Conservation (phyloP, 345 rosid species). For the thale cress (Arabidopsis thaliana) region DNA sequence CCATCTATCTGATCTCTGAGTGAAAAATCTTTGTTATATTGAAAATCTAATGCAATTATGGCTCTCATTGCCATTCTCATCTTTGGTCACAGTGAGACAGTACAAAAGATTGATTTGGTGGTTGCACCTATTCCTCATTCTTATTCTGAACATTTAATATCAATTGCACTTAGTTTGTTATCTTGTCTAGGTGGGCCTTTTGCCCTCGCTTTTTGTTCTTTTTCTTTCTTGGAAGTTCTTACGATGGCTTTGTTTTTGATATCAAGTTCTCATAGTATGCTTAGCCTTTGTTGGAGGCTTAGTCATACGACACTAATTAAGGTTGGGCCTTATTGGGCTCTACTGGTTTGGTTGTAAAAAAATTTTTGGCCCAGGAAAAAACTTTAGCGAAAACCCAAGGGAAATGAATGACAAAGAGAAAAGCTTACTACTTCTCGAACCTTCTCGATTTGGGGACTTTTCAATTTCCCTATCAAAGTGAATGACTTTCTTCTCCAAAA, state of each 20-base stretch:
- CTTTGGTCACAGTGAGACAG: slow-evolving; percentile 3
- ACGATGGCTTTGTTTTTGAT: neutral
- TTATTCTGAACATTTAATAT: slow-evolving; percentile 17
- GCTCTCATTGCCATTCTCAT: slow-evolving; percentile 21
- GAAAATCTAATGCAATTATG: slow-evolving; percentile 22
- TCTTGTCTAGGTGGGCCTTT: slow-evolving; percentile 15
- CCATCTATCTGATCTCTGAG: neutral
- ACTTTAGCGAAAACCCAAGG: neutral
- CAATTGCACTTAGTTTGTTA: slow-evolving; percentile 6
- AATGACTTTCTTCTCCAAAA: slow-evolving; percentile 6
- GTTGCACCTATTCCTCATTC: slow-evolving; percentile 28
- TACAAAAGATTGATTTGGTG: slow-evolving; percentile 28
- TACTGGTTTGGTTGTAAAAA: neutral
- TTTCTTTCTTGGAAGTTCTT: neutral
- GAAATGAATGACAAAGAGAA: neutral
- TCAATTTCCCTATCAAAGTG: neutral
- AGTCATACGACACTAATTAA: too few relatives aligned
- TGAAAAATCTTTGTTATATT: slow-evolving; percentile 12
- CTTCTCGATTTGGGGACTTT: slow-evolving; percentile 1
- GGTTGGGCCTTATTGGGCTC: slow-evolving; percentile 10
- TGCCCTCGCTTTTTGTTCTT: slow-evolving; percentile 13
- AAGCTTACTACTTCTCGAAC: slow-evolving; percentile 9
- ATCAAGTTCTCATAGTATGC: neutral
- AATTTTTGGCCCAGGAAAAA: neutral
- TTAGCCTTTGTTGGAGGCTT: neutral